Conservation (phyloP, 208 protist genomes). For the Trypanosoma lewisi region DNA sequence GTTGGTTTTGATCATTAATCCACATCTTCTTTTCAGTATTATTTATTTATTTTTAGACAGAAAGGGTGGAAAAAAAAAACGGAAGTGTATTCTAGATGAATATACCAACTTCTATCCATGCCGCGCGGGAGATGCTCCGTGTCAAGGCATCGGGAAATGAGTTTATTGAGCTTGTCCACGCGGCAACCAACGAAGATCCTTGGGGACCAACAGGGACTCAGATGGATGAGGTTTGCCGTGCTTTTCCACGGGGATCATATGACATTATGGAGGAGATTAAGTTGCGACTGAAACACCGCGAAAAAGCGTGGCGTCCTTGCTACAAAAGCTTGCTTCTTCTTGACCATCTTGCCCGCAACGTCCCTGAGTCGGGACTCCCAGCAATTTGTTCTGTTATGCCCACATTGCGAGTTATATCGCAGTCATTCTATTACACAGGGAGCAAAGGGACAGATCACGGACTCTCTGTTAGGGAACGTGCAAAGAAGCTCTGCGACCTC, state of each 20-base stretch:
- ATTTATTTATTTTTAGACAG: constrained; percentile 1
- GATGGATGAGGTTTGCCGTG: constrained; percentile 82
- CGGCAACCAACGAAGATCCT: constrained; percentile 86
- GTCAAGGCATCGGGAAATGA: constrained; percentile 74
- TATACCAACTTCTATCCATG: constrained; percentile 26
- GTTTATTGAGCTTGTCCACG: constrained; percentile 68
- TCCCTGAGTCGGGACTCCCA: constrained; percentile 54
- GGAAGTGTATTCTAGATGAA: constrained; percentile 8
- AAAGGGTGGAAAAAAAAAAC: background rate
- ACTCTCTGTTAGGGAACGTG: constrained; percentile 82
- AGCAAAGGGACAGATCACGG: constrained; percentile 86
- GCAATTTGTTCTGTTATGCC: constrained; percentile 70
- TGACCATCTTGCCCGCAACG: constrained; percentile 83
- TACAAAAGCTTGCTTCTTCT: constrained; percentile 88
- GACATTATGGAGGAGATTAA: constrained; percentile 84
- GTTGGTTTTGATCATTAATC: too few species aligned
- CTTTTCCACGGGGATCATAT: constrained; percentile 50
- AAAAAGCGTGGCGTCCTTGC: constrained; percentile 83
- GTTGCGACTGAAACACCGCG: constrained; percentile 75
- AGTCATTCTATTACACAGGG: constrained; percentile 85
- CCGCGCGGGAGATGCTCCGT: constrained; percentile 77
- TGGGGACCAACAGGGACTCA: constrained; percentile 87
- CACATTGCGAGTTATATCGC: constrained; percentile 64
- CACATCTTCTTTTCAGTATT: background rate
- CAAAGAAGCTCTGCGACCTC: constrained; percentile 77